Evolutionary conservation across 2,329 filamentous ascomycete genomes (phyloP), one percentile per base, ranked within the genome.

Genomic region (Arthrobotrys pseudoclavata): DNA sequence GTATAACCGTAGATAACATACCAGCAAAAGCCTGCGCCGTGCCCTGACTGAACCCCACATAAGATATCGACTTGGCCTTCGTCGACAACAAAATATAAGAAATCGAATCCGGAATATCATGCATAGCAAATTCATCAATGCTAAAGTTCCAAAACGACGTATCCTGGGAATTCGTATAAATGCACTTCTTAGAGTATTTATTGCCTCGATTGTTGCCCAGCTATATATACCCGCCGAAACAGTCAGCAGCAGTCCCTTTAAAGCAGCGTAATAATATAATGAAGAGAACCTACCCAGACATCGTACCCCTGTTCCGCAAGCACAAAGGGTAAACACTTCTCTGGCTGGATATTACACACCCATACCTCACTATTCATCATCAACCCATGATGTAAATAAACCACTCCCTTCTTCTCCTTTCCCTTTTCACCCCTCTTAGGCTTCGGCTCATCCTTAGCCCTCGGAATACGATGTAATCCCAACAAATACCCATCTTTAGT

Each of bases 331-430:
- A 99, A 86, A 80, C 92, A 95, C 80, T 94, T 89, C 83, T 96
- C 88, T 80, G 91, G 90, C 80, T 97, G 92, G 0, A 95, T 97
- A 82, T 95, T 85, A 82, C 93, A 96, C 7, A 98, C 93, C 96
- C 96, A 99, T 37, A 99, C 95, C 84, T 99, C 96, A 81, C 94
- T 97, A 84, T 97, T 98, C 96, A 99, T 99, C 82, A 99, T 88
- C 72, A 99, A 87, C 7, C 81, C 96, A 84, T 99, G 96, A 82
- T 99, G 96, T 79, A 99, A 86, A 83, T 98, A 99, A 5, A 96
- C 90, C 60, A 98, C 92, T 9, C 91, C 92, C 85, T 97, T 97
- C 84, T 88, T 88, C 29, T 92, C 81, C 81, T 90, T 91, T 40
- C 87, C 86, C 0, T 87, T 86, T 0, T 87, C 85, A 0, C 91